phyloP scores from a whole-genome alignment of 148 eudicot species.

The Vaccinium corymbosum region DNA sequence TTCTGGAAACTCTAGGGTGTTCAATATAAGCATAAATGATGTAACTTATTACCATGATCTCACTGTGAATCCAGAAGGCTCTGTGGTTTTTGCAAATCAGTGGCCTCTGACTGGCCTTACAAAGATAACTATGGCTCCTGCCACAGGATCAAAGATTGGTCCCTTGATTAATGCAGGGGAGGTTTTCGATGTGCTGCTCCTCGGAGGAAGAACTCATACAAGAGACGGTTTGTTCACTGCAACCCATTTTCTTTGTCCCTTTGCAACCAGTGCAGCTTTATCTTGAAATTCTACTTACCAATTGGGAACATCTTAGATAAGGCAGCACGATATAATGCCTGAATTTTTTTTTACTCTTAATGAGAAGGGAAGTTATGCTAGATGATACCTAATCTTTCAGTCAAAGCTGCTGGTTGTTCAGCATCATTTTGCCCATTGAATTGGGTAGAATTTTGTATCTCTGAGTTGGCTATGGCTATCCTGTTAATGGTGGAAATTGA shows the following conservation, averaged over 20 bases:
- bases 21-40: slow-evolving; percentile 64
- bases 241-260: neutral
- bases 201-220: slow-evolving; percentile 64
- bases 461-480: neutral
- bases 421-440: neutral
- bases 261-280: slow-evolving; percentile 4
- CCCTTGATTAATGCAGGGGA: slow-evolving; percentile 90
- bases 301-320: slow-evolving; percentile 6
- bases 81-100: slow-evolving; percentile 61
- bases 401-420: neutral
- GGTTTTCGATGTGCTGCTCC: slow-evolving; percentile 46
- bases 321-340: neutral
- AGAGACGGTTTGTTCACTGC: slow-evolving; percentile 59
- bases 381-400: neutral
- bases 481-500: neutral
- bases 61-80: slow-evolving; percentile 57
- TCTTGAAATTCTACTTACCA: neutral
- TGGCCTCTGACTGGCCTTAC: slow-evolving; percentile 86
- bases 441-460: neutral
- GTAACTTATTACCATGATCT: slow-evolving; percentile 47
- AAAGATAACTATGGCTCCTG: slow-evolving; percentile 55
- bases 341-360: neutral
- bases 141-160: slow-evolving; percentile 52
- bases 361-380: neutral
- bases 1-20: slow-evolving; percentile 40